Percentiles rank a stretch among this genome's conserved stretches.
These are phyloP conservation scores for Paraleonurus japonicus DNA, from an alignment of 257 asterid genomes.

Conservation along the genomic window DNA sequence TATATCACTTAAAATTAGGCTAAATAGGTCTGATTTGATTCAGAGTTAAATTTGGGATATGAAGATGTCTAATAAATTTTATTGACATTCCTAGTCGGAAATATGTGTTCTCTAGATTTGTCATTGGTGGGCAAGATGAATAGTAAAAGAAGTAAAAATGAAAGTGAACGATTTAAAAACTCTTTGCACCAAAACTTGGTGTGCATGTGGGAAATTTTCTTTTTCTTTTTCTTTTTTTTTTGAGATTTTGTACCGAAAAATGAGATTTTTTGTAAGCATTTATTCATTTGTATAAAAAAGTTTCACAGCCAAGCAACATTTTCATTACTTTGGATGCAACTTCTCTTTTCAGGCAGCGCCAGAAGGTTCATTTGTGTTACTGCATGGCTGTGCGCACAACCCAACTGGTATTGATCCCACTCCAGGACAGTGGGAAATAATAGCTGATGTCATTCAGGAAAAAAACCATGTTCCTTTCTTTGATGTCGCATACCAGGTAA, in stretches of 20 bases:
- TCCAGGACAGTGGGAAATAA: conserved; percentile 79
- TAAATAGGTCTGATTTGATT: not conserved
- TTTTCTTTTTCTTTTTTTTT: too few species aligned
- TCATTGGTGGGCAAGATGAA: not conserved
- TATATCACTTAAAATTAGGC: not conserved
- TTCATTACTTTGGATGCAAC: conserved; percentile 2
- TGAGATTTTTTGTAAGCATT: not conserved
- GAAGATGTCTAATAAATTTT: not conserved
- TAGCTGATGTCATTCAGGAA: conserved; percentile 90
- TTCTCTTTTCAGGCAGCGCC: conserved; percentile 71
- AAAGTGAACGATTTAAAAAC: too few species aligned
- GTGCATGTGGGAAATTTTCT: not conserved
- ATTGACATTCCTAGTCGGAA: not conserved
- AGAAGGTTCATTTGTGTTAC: conserved; percentile 87
- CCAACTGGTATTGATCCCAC: conserved; percentile 99
- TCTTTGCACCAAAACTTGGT: not conserved
- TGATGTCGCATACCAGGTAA: conserved; percentile 99
- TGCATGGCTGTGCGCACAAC: conserved; percentile 98
- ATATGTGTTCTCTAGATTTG: not conserved
- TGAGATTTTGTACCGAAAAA: not conserved
- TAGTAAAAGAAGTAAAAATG: not conserved
- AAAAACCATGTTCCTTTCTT: conserved; percentile 92
- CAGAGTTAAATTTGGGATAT: not conserved
- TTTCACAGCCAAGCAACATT: not conserved
- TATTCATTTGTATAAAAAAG: not conserved